Evolutionary conservation across 441 rosid genomes (phyloP), one percentile per base, ranked within the genome.

Genomic region (Jatropha podagrica): DNA sequence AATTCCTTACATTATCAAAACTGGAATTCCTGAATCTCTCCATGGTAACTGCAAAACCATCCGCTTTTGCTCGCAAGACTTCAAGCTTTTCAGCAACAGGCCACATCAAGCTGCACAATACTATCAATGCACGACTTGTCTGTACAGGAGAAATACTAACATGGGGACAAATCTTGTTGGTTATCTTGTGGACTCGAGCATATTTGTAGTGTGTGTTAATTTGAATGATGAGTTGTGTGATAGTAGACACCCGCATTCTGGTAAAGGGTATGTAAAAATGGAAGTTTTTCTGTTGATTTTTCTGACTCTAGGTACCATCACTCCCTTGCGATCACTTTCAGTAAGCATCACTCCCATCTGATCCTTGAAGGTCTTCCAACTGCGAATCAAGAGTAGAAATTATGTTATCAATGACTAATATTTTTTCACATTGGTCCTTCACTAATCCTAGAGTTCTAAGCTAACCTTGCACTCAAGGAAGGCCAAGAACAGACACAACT

Each of bases 201-300:
- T 11, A 44, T 80, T 74, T 59, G 71, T 60, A 48, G 81, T 68
- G 42, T 78, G 72, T n/a, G 86, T 74, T 65, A 76, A 66, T 73
- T 71, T 77, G 23, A 72, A 80, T 6, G 79, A 80, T 46, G 89
- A 81, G 86, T 91, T 88, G 49, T 82, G 73, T 15, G 88, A 77
- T 38, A 80, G 93, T 54, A 95, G 92, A 77, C 99, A 95, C 14
- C 86, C 84, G 23, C 98, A 93, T 81, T 93, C 99, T 0, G 98
- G 98, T 81, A 95, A 90, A 60, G 99, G 99, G 73, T 85, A 93
- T 0, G 88, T 83, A 82, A 93, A 95, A 77, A 95, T 82, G 17
- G 99, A 90, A 76, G 92, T 93, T 81, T 93, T 93, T 52, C 99
- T 82, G 86, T 93, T 91, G 80, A 95, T 83, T 82, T 91, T 93